phyloP scores from a whole-genome alignment of 257 asterid species.

The Paulownia fortunei region DNA sequence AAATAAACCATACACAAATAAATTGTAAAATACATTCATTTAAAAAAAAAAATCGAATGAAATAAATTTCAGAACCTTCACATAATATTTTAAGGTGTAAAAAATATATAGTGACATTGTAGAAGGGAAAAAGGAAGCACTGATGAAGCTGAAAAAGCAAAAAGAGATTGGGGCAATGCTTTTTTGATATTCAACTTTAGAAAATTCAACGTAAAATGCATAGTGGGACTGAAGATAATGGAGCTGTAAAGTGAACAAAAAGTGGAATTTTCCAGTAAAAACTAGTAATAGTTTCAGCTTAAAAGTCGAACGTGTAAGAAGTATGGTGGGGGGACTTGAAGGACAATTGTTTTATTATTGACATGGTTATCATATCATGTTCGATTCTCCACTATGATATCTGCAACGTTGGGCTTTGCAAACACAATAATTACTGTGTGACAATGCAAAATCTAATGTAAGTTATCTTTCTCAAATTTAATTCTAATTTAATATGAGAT shows the following conservation, averaged over 20 bases:
- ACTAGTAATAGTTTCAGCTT: background rate
- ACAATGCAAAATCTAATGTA: background rate
- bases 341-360: too few relatives aligned
- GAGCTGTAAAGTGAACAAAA: slow-evolving; percentile 35
- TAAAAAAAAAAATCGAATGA: too few relatives aligned
- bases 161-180: background rate
- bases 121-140: background rate
- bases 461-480: background rate
- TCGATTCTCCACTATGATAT: background rate
- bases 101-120: too few relatives aligned
- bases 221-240: slow-evolving; percentile 24
- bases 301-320: too few relatives aligned
- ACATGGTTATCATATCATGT: background rate
- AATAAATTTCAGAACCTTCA: too few relatives aligned
- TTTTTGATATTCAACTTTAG: slow-evolving; percentile 17
- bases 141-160: slow-evolving; percentile 29
- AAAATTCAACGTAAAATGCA: slow-evolving; percentile 32
- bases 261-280: slow-evolving; percentile 8
- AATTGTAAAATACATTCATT: too few relatives aligned
- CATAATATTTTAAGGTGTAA: too few relatives aligned
- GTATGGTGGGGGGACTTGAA: background rate
- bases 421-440: background rate
- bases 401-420: background rate
- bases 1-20: too few relatives aligned
- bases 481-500: background rate